Base-by-base conservation (phyloP, 1,284 basidiomycete genomes). In the Ustilago curta region DNA sequence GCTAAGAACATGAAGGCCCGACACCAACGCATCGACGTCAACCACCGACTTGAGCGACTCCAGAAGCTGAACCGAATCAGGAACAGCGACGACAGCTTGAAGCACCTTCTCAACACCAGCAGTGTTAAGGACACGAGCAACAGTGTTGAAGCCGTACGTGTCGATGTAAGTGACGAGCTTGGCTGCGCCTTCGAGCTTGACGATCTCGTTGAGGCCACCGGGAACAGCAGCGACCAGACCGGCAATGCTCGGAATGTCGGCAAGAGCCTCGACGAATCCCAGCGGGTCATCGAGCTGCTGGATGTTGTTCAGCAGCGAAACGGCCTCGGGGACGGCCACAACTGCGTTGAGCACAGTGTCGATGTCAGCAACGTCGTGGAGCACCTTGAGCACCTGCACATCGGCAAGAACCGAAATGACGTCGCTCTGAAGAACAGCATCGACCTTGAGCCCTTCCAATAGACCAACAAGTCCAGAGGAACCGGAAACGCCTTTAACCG, bases 21-120 rank as follows among this genome's bases (percentile, higher is more conserved):
- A 53, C 16, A 69, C 59, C 6, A 69, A 37, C n/a, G 59, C 55
- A 3, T 44, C 23, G 7, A 69, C 66, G n/a, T 69, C 66, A 21
- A 32, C 47, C 23, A 69, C 51, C 40, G 54, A 32, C 55, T 62
- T 69, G 50, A 69, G n/a, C 45, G 59, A 44, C n/a, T 43, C 14
- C 16, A 69, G 37, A n/a, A 69, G 45, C 47, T 54, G 14, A 6
- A 69, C 55, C 21, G 66, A 69, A 37, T 31, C 50, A 6, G 66
- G 42, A 4, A 69, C 48, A 7, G 37, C 43, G 4, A 53, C 12
- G 32, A 69, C 27, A 5, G 66, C 25, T 9, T 39, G 16, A 32
- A 69, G 66, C 40, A 69, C 59, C 18, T 1, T 16, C 4, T 43
- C 53, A 31, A 62, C 53, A 21, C 45, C 51, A 14, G 8, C 43